Conservation (phyloP, 495 filamentous ascomycete species). For the Neurospora sp. region DNA sequence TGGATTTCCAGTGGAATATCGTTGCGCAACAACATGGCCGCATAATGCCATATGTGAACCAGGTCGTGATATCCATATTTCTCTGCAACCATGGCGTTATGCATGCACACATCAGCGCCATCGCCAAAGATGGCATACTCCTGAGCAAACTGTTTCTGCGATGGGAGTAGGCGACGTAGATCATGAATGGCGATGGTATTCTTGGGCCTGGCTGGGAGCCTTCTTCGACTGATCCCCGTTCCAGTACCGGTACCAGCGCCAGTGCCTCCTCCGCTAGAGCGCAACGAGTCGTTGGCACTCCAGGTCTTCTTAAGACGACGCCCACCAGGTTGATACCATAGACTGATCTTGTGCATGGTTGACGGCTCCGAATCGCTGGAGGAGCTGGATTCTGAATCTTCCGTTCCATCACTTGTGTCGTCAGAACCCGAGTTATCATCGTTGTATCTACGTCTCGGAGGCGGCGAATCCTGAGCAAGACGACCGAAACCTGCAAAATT, state of each 20-base stretch:
- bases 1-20: constrained; percentile 61
- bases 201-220: constrained; percentile 31
- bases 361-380: constrained; percentile 66
- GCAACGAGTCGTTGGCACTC: constrained; percentile 37
- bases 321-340: constrained; percentile 33
- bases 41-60: constrained; percentile 75
- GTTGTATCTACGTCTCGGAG: constrained; percentile 38
- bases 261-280: constrained; percentile 40
- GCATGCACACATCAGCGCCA: constrained; percentile 63
- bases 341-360: constrained; percentile 40
- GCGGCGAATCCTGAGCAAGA: constrained; percentile 42
- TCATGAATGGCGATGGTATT: constrained; percentile 61
- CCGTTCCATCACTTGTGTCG: constrained; percentile 39
- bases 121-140: constrained; percentile 80
- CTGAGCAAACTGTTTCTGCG: constrained; percentile 62
- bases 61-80: constrained; percentile 63
- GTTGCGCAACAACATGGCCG: constrained; percentile 65
- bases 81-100: constrained; percentile 71
- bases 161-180: constrained; percentile 56
- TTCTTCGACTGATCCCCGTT: constrained; percentile 35
- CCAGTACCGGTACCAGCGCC: constrained; percentile 44
- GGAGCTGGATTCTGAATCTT: constrained; percentile 53
- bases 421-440: constrained; percentile 42
- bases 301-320: constrained; percentile 34
- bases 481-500: constrained; percentile 88